Evolutionary conservation across 1,284 basidiomycete species (phyloP), one percentile per base, ranked within the genome.

Genomic region (Boletellus deceptivus): DNA sequence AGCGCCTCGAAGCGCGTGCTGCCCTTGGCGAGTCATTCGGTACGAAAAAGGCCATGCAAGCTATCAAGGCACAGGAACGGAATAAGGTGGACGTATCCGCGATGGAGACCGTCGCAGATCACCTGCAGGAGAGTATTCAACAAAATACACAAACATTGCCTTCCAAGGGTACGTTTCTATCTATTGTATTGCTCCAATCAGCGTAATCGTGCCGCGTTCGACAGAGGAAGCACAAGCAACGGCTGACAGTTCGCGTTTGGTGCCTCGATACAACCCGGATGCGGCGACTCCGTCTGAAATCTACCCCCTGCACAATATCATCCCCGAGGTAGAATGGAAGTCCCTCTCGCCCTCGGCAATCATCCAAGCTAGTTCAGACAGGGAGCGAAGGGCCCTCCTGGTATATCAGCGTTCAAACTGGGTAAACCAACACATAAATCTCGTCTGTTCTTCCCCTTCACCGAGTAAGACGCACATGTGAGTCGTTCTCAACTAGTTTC

Each of bases 1-100:
- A 84, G 56, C 84, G 82, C 52, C 72, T 78, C 42, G 77, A 81
- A 45, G 84, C 85, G 33, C 79, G 88, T 25, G 90, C 83, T 53
- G 76, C 81, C n/a, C 80, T 98, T 1, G 94, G 94, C 29, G 86
- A 92, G 65, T 83, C 89, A 1, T 98, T 98, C 59, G 94, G 94
- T 20, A 96, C 93, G 13, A 91, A 92, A 72, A 97, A 96, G 67
- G 91, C 92, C 35, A 89, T 92, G 70, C 83, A 84, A 14, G 85
- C 83, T 27, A 93, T 97, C 60, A 82, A 82, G 51, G 87, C 91
- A 3, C 81, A 82, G 53, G 92, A 93, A 69, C 79, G 94, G 55
- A 94, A 94, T 72, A 84, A 84, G 65, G 84, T 98, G 34, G 91
- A 96, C 70, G 82, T 90, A 14, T 75, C 77, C 47, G 91, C 91